A percentile compares a stretch with the other conserved stretches of the same genome.
phyloP scores from a whole-genome alignment of 78 protist genomes.

The Mastigamoeba balamuthi region DNA sequence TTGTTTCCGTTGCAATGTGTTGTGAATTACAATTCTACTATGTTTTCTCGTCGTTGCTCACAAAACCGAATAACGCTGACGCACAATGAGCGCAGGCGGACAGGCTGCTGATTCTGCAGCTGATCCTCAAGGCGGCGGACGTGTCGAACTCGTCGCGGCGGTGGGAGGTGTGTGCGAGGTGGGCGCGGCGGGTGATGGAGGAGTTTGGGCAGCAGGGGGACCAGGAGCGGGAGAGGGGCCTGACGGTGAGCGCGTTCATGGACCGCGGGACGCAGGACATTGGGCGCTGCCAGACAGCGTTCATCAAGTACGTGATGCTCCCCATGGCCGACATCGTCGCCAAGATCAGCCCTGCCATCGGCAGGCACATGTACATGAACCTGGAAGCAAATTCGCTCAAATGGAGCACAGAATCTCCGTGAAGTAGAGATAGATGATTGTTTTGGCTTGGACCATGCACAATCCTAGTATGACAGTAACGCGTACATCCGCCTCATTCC shows the following conservation, averaged over 20 bases:
- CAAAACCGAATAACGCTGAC: too few species aligned
- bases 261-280: slow-evolving; percentile 42
- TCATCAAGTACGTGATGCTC: slow-evolving; percentile 21
- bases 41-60: too few species aligned
- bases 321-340: not conserved
- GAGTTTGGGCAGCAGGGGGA: slow-evolving; percentile 65
- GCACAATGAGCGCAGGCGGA: too few species aligned
- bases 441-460: too few species aligned
- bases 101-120: slow-evolving; percentile 18
- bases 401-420: too few species aligned
- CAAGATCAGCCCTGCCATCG: not conserved
- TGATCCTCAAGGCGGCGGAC: slow-evolving; percentile 33
- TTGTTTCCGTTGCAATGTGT: too few species aligned
- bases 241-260: slow-evolving; percentile 59
- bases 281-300: slow-evolving; percentile 55
- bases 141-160: slow-evolving; percentile 23
- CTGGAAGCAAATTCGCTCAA: too few species aligned
- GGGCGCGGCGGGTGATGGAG: slow-evolving; percentile 15
- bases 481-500: too few species aligned
- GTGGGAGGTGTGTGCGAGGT: not conserved
- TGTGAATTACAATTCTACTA: too few species aligned
- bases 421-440: too few species aligned
- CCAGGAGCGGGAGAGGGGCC: slow-evolving; percentile 22
- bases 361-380: not conserved
- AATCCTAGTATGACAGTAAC: too few species aligned